phyloP scores from a whole-genome alignment of 2,329 filamentous ascomycete species.

The Zasmidium citrigriseum region DNA sequence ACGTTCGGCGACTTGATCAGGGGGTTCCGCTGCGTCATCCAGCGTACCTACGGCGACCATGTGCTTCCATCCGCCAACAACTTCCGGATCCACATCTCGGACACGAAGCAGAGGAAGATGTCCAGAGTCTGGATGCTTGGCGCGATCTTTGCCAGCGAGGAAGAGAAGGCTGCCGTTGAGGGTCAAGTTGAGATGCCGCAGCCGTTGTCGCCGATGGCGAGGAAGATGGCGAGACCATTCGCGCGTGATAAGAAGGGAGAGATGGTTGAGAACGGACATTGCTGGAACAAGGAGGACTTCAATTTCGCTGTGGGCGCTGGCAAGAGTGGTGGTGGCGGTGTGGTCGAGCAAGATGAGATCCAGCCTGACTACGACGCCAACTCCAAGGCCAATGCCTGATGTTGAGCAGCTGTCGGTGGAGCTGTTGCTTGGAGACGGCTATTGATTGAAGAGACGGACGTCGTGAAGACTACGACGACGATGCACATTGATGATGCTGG shows the following conservation, averaged over 20 bases:
- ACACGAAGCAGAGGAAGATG: not conserved
- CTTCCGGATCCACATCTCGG: not conserved
- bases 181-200: not conserved
- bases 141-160: slow-evolving; percentile 13
- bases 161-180: slow-evolving; percentile 9
- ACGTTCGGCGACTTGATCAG: slow-evolving; percentile 7
- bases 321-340: too few species aligned
- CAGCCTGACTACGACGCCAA: not conserved
- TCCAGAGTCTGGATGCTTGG: slow-evolving; percentile 15
- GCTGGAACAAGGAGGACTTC: not conserved
- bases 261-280: not conserved
- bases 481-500: not conserved
- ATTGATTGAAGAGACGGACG: not conserved
- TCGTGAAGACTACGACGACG: not conserved
- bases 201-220: not conserved
- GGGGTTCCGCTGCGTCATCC: not conserved
- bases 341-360: not conserved
- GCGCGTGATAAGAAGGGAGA: not conserved
- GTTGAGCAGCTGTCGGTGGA: too few species aligned
- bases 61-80: not conserved
- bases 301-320: too few species aligned
- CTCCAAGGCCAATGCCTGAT: too few species aligned
- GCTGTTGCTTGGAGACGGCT: not conserved
- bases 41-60: not conserved
- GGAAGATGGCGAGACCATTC: not conserved